Conservation (phyloP, 176 grass and related monocot genomes). For the Rhipidocladum racemiflorum region DNA sequence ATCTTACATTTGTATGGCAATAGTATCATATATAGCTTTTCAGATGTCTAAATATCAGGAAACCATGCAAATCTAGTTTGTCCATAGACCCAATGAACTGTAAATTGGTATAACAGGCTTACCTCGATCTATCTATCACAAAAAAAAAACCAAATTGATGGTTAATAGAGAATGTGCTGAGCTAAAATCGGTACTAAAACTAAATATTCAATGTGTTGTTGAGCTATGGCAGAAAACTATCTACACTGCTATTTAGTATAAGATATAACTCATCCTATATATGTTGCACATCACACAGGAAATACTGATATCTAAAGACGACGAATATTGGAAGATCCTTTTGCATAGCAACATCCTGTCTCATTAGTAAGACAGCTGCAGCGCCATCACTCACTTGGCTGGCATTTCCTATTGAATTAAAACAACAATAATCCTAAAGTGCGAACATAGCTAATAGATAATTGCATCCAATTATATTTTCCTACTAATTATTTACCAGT, state of each 20-base stretch:
- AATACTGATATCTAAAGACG: constrained; percentile 49
- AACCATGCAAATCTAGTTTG: no score
- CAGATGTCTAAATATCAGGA: no score
- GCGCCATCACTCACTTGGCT: constrained; percentile 98
- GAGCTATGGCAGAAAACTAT: background rate
- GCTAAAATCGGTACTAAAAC: background rate
- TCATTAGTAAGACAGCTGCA: constrained; percentile 81
- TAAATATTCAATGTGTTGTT: background rate
- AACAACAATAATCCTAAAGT: constrained; percentile 4
- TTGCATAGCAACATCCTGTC: constrained; percentile 71
- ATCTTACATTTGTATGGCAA: no score
- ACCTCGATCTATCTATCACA: no score
- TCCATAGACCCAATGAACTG: no score
- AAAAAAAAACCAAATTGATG: no score
- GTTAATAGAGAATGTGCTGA: background rate
- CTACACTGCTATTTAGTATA: background rate
- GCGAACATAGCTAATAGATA: constrained; percentile 5
- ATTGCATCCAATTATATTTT: background rate
- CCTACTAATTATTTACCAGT: constrained; percentile 68
- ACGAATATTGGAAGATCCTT: constrained; percentile 80
- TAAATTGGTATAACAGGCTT: no score
- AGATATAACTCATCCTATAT: background rate
- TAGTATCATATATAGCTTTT: no score
- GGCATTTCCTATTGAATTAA: constrained; percentile 65
- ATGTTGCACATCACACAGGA: background rate